These are phyloP conservation scores for Sphaerostilbella broomeana DNA, from an alignment of 2,329 filamentous ascomycete species.

Conservation along the genomic window DNA sequence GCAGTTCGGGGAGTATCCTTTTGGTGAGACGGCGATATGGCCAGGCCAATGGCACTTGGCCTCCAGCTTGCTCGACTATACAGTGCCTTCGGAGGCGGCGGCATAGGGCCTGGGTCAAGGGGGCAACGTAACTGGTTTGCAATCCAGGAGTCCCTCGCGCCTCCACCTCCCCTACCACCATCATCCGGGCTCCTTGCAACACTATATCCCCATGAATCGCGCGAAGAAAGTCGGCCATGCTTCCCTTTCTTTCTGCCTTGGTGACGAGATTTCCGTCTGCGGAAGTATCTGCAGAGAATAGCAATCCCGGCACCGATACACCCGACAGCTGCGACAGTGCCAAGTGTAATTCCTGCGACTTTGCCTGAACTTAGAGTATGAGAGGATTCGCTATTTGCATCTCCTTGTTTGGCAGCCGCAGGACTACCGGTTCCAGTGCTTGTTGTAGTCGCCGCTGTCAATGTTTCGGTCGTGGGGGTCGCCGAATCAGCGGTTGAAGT, in stretches of 20 bases:
- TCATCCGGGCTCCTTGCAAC: constrained; percentile 22
- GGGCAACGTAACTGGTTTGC: constrained; percentile 19
- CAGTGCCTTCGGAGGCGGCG: constrained; percentile 17
- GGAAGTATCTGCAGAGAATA: constrained; percentile 35
- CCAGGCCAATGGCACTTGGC: constrained; percentile 38
- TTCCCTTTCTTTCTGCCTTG: constrained; percentile 8
- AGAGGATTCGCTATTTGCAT: constrained; percentile 1
- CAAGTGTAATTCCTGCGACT: constrained; percentile 53
- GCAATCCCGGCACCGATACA: constrained; percentile 43
- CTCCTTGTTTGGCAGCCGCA: background rate
- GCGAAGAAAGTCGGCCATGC: constrained; percentile 5
- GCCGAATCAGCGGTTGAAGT: constrained; percentile 1
- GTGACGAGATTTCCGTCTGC: constrained; percentile 33
- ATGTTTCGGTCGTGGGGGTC: constrained; percentile 1
- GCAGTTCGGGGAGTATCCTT: constrained; percentile 17
- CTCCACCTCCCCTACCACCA: constrained; percentile 9
- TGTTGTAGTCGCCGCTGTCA: constrained; percentile 1
- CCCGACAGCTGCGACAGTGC: constrained; percentile 40
- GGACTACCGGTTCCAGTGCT: constrained; percentile 9
- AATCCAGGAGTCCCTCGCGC: constrained; percentile 21
- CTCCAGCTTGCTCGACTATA: constrained; percentile 27
- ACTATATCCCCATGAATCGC: constrained; percentile 32
- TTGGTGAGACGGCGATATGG: constrained; percentile 31
- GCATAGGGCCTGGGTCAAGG: constrained; percentile 16
- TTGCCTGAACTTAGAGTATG: constrained; percentile 34